Evolutionary conservation across 2,329 filamentous ascomycete species (phyloP).

Genomic region (Xylariomycetidae sp.): DNA sequence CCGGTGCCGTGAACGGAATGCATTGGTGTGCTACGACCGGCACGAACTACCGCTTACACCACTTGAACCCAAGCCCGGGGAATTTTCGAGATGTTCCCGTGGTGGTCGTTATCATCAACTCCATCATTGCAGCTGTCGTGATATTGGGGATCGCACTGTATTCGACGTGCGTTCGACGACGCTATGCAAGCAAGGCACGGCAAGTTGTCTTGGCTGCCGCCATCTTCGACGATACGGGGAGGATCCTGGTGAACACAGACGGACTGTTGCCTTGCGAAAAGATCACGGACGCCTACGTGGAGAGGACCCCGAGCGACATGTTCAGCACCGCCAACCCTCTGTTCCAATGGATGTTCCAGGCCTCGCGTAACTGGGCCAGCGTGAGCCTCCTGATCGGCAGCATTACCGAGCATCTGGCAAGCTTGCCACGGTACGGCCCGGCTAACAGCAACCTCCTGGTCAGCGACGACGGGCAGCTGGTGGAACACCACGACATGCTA

Average conservation of each 20-base stretch:
- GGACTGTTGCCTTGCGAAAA: constrained; percentile 66
- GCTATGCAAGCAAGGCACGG: constrained; percentile 53
- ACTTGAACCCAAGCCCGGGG: constrained; percentile 34
- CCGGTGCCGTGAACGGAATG: constrained; percentile 75
- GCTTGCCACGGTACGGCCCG: constrained; percentile 34
- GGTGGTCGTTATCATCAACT: constrained; percentile 66
- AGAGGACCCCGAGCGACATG: constrained; percentile 63
- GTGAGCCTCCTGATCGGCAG: constrained; percentile 61
- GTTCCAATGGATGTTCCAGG: constrained; percentile 83
- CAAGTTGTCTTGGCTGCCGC: constrained; percentile 55
- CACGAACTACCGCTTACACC: constrained; percentile 57
- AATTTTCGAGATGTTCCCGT: constrained; percentile 60
- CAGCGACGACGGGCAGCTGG: constrained; percentile 49
- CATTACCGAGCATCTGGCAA: constrained; percentile 66
- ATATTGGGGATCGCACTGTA: constrained; percentile 51
- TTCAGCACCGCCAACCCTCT: constrained; percentile 72
- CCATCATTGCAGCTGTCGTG: constrained; percentile 54
- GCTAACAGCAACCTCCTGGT: constrained; percentile 39
- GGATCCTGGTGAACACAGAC: constrained; percentile 62
- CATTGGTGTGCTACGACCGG: constrained; percentile 76
- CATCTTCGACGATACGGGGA: constrained; percentile 61
- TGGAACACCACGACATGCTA: constrained; percentile 65
- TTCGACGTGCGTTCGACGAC: constrained; percentile 45
- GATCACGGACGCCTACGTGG: constrained; percentile 72
- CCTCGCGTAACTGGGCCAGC: constrained; percentile 69